These are phyloP conservation scores for Eucommia ulmoides DNA, from an alignment of 257 asterid species.

Conservation along the genomic window DNA sequence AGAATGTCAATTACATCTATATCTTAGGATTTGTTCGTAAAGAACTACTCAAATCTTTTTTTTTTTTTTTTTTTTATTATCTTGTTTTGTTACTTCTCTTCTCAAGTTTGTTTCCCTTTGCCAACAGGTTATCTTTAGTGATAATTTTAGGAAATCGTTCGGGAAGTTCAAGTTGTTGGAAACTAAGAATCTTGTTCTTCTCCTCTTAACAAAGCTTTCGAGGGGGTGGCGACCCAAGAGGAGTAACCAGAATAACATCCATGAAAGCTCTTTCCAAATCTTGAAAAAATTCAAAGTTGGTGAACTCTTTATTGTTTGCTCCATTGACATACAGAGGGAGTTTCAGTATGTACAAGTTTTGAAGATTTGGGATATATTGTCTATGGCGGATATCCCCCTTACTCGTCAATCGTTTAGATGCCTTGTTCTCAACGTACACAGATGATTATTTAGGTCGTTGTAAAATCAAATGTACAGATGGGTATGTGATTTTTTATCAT, in stretches of 20 bases:
- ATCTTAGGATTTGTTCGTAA: no score
- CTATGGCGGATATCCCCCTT: conserved; percentile 29
- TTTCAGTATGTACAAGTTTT: conserved; percentile 31
- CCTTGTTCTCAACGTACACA: conserved; percentile 31
- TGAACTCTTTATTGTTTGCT: conserved; percentile 30
- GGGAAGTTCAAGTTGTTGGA: conserved; percentile 16
- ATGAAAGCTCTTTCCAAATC: conserved; percentile 30
- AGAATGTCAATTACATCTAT: no score
- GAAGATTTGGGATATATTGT: conserved; percentile 52
- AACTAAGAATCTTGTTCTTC: conserved; percentile 24
- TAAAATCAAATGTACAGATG: conserved; percentile 26
- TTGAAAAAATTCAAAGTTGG: conserved; percentile 45
- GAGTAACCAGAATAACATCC: conserved; percentile 24
- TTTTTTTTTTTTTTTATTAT: no score
- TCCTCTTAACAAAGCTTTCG: conserved; percentile 35
- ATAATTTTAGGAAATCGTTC: conserved; percentile 43
- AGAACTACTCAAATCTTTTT: no score
- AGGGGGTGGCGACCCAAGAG: conserved; percentile 70
- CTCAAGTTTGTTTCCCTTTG: no score
- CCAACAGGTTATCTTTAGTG: conserved; percentile 59
- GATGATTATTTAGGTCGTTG: conserved; percentile 38
- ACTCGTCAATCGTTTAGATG: conserved; percentile 34
- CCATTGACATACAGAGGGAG: conserved; percentile 34
- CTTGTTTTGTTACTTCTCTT: no score
- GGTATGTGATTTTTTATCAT: conserved; percentile 22